Base-by-base conservation (phyloP, 768 basidiomycete species). In the Termitomyces sp. region DNA sequence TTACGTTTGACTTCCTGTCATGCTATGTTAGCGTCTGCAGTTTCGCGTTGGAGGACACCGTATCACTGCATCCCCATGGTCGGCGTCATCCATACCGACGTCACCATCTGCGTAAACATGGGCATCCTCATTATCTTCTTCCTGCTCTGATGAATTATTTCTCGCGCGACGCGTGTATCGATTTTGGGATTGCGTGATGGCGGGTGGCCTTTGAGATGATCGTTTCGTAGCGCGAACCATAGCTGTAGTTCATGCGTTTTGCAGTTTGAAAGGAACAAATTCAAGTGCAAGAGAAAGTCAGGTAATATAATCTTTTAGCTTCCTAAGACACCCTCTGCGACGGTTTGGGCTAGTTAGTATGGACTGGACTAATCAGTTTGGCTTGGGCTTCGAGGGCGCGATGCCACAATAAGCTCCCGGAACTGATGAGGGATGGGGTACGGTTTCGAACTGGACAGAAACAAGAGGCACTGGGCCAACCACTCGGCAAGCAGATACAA, bases 1-100 rank as follows among this genome's bases (percentile, higher is more conserved):
- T 83, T 85, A 51, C 82, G 78, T n/a, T 76, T 73, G 24, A 85
- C 64, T 20, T 87, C 83, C 91, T 94, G 26, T 10, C 9, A 43
- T 53, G 36, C 10, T 20, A 32, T 27, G 2, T 71, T 43, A 57
- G 18, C 41, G 1, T 14, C 44, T n/a, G 14, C 13, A 22, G 27
- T 12, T 14, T 22, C 4, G 9, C 20, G 31, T 2, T 32, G 14
- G 18, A 39, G 41, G 12, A 16, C n/a, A 14, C 14, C 12, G n/a
- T 10, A 52, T 32, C n/a, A 57, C 58, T 22, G 36, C 24, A 5
- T 66, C 68, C 10, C 61, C 71, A 12, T 66, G 68, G 14, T 65
- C 55, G 41, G 24, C 53, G 5, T 69, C 66, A 20, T 74, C 74
- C 54, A 71, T 66, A 5, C 69, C 76, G 68, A 60, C 69, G 5